Evolutionary conservation across 75 land plant species (phyloP).

Genomic region (Selaginella moellendorffii): DNA sequence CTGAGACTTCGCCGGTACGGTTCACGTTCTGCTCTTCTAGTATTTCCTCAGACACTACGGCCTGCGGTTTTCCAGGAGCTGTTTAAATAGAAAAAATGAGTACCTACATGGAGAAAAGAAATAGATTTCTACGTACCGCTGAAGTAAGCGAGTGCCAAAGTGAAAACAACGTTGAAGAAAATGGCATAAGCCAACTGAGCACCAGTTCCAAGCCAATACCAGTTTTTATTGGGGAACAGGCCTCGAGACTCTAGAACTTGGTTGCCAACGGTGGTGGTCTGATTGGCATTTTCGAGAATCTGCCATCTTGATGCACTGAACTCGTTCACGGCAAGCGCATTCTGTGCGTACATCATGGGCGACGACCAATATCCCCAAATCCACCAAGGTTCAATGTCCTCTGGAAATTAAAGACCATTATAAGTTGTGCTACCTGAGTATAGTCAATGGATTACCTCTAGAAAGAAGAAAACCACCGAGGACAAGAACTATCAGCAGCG

Average conservation of each 20-base stretch:
- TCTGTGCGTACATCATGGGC: too few species aligned
- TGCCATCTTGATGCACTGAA: too few species aligned
- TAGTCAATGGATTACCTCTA: too few species aligned
- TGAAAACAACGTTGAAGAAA: constrained; percentile 41
- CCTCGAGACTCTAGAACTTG: constrained; percentile 18
- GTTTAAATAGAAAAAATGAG: constrained; percentile 10
- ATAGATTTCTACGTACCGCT: constrained; percentile 29
- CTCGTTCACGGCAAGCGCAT: too few species aligned
- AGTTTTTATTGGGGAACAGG: constrained; percentile 19
- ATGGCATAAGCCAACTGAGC: constrained; percentile 39
- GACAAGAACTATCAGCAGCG: too few species aligned
- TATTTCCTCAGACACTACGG: constrained; percentile 54
- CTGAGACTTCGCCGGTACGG: not conserved
- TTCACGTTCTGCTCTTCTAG: constrained; percentile 34
- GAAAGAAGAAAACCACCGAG: too few species aligned
- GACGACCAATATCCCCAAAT: too few species aligned
- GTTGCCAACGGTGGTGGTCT: not conserved
- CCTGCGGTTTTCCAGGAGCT: constrained; percentile 70
- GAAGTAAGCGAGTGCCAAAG: constrained; percentile 45
- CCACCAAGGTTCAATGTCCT: too few species aligned
- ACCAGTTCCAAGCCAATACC: constrained; percentile 59
- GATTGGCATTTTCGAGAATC: not conserved
- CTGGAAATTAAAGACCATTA: too few species aligned
- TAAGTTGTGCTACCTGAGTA: too few species aligned
- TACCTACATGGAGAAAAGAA: not conserved